Base-by-base conservation (phyloP, 108 stramenopile species). In the Discostella stelligeroides region DNA sequence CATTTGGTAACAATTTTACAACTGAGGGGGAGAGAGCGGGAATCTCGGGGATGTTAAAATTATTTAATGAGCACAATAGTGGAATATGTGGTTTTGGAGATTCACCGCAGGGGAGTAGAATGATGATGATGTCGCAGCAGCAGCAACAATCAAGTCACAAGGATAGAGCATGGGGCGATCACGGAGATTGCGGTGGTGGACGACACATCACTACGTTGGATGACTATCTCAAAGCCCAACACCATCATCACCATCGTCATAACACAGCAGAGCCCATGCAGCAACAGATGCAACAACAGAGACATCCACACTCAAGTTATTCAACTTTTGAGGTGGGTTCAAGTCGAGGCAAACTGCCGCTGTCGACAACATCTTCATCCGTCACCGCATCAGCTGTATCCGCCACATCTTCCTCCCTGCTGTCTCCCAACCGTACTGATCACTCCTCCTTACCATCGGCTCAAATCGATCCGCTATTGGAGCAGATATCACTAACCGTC, bases 381-480 rank as follows among this genome's bases (percentile, higher is more conserved):
- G 49, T 23, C 51, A 27, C 55, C 55, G 55, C 13, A 8, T 15
- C 43, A 13, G 1, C 43, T 2, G 15, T 43, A 45, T 63, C n/a
- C n/a, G n/a, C n/a, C n/a, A n/a, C n/a, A n/a, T n/a, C n/a, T n/a
- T n/a, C 62, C 9, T 63, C 62, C n/a, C 23, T 34, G 18, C 1
- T 27, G 4, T 43, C 29, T 8, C 68, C 68, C 55, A 73, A 48
- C 45, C 39, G 40, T 25, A 13, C 55, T 20, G 72, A 73, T 58
- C 72, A 79, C 65, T 64, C 78, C 41, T 79, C 71, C 13, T 60
- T 60, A 18, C 78, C 77, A 12, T 64, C 58, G n/a, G 54, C 46
- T 27, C 71, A 72, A 63, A 68, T 79, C 49, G 78, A 79, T 48
- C 78, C 78, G 34, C 49, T 79, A 53, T 70, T 79, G 61, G 78